Percentiles rank a stretch among this genome's conserved stretches.
Conservation (phyloP, 352 stramenopile species). For the Phytophthora brassicae region DNA sequence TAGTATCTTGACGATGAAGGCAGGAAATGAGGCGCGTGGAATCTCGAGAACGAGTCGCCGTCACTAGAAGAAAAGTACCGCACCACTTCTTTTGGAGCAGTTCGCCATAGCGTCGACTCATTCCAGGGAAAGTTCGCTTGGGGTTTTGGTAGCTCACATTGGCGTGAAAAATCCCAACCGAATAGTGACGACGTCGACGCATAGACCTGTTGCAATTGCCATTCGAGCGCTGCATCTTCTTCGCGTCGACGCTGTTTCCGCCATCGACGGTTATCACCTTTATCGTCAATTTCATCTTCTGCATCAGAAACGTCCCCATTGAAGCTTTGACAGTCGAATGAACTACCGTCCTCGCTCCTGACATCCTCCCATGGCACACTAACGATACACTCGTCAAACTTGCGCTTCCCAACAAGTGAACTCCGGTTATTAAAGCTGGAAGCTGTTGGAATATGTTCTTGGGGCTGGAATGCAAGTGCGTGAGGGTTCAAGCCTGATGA, state of each 20-base stretch:
- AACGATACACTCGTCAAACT: conserved; percentile 74
- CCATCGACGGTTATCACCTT: conserved; percentile 12
- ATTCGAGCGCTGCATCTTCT: conserved; percentile 58
- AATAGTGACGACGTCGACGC: conserved; percentile 66
- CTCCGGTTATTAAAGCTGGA: conserved; percentile 4
- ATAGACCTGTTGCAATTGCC: conserved; percentile 78
- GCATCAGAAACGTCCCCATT: conserved; percentile 24
- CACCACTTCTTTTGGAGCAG: conserved; percentile 69
- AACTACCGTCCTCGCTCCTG: conserved; percentile 16
- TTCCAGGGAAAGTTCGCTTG: conserved; percentile 40
- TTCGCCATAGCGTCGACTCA: conserved; percentile 61
- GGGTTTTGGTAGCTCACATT: conserved; percentile 43
- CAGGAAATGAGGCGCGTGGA: conserved; percentile 23
- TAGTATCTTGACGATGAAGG: conserved; percentile 51
- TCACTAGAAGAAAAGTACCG: conserved; percentile 59
- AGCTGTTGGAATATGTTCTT: conserved; percentile 1
- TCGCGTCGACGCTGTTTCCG: conserved; percentile 44
- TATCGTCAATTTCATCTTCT: conserved; percentile 28
- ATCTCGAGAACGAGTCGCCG: conserved; percentile 31
- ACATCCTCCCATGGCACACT: conserved; percentile 43
- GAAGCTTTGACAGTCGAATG: conserved; percentile 15
- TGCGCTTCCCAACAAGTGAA: conserved; percentile 50
- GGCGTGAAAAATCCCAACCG: conserved; percentile 72
- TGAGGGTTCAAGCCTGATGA: conserved; percentile 56
- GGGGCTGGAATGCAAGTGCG: conserved; percentile 55